Evolutionary conservation across 495 filamentous ascomycete genomes (phyloP), one percentile per base, ranked within the genome.

Genomic region (Xylaria telfairii): DNA sequence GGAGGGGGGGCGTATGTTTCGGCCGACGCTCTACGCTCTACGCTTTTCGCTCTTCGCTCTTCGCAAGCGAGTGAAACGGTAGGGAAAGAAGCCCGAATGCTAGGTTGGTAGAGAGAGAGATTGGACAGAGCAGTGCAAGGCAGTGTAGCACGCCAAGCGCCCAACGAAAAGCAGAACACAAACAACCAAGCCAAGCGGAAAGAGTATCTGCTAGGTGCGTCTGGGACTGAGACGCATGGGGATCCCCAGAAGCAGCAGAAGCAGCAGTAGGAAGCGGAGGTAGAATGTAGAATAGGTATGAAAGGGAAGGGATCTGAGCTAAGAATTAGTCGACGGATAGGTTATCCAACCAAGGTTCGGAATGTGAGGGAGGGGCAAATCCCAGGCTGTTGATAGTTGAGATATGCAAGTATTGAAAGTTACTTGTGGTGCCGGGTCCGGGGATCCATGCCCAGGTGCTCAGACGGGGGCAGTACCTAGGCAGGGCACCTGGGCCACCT

Each of bases 351-450:
- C n/a, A n/a, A n/a, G n/a, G n/a, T n/a, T n/a, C n/a, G n/a, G n/a
- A n/a, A n/a, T n/a, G n/a, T n/a, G n/a, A n/a, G 66, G 66, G 66
- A 68, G 66, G 66, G 66, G 66, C 66, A 68, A n/a, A 32, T 63
- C 21, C 44, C n/a, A 30, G 34, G n/a, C 21, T 54, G 54, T 56
- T 37, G 28, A 34, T 39, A 51, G 54, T 56, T 37, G 28, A 34
- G 49, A 51, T 68, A 72, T 69, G 71, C 59, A 59, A 47, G 41
- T 69, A 72, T 34, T 44, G 49, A 32, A 47, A 26, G n/a, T n/a
- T 10, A 19, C 7, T 30, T 59, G 9, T 24, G 13, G 61, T 17
- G 61, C 26, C n/a, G n/a, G n/a, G 13, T 3, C 8, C 3, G 12
- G 24, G 21, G 21, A 59, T 59, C 54, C 10, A 15, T 32, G 30